Percentiles rank a stretch among this genome's conserved stretches.
Evolutionary conservation across 2,329 filamentous ascomycete species (phyloP).

Genomic region (Huntiella omanensis): DNA sequence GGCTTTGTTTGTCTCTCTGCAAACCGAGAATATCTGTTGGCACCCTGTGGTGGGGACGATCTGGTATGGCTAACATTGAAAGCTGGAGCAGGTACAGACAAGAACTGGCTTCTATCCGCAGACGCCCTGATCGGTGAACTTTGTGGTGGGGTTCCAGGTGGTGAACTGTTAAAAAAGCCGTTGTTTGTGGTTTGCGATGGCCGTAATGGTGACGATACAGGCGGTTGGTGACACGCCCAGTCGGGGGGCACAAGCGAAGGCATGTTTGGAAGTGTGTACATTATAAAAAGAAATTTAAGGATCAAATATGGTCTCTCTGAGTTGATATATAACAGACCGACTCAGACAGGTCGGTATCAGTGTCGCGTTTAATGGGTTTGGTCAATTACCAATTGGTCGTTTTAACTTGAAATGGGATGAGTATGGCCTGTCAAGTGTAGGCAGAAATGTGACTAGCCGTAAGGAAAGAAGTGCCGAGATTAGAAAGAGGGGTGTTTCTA

Average conservation of each 20-base stretch:
- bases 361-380: too few species aligned
- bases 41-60: constrained; percentile 3
- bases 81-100: neutral
- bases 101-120: constrained; percentile 13
- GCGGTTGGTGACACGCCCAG: constrained; percentile 20
- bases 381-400: too few species aligned
- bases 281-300: constrained; percentile 12
- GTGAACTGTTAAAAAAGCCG: constrained; percentile 6
- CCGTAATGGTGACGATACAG: constrained; percentile 35
- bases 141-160: constrained; percentile 2
- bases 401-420: too few species aligned
- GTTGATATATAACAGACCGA: too few species aligned
- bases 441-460: too few species aligned
- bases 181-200: constrained; percentile 28
- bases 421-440: too few species aligned
- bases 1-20: constrained; percentile 36
- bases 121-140: constrained; percentile 17
- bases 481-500: too few species aligned
- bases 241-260: constrained; percentile 24
- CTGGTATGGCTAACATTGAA: neutral
- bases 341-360: too few species aligned
- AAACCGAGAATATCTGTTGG: constrained; percentile 24
- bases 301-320: too few species aligned
- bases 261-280: constrained; percentile 25
- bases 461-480: too few species aligned